Evolutionary conservation across 169 alveolate species (phyloP).

Genomic region (Eimeria brunetti): DNA sequence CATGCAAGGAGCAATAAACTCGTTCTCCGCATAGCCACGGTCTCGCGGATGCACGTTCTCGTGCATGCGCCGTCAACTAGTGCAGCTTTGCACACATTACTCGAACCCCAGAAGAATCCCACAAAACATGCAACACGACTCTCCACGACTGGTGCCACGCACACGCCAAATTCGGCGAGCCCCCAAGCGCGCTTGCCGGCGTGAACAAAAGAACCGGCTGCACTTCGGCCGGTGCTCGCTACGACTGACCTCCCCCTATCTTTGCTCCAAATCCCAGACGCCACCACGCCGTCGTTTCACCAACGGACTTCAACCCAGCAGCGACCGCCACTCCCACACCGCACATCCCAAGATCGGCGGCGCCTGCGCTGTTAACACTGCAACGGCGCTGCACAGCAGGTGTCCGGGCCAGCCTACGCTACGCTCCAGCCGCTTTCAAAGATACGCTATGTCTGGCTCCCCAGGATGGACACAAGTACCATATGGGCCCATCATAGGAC

Average conservation of each 20-base stretch:
- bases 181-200: not conserved
- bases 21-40: not conserved
- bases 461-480: too few species aligned
- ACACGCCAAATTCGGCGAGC: not conserved
- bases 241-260: not conserved
- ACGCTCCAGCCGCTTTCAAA: too few species aligned
- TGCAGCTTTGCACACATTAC: not conserved
- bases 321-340: not conserved
- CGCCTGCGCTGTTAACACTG: not conserved
- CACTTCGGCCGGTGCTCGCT: not conserved
- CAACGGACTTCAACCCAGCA: not conserved
- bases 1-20: too few species aligned
- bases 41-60: not conserved
- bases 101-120: not conserved
- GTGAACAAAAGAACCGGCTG: not conserved
- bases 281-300: not conserved
- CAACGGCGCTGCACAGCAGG: not conserved
- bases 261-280: not conserved
- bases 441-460: too few species aligned
- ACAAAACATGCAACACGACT: not conserved
- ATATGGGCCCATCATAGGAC: too few species aligned
- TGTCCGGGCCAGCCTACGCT: not conserved
- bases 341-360: not conserved
- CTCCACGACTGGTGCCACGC: not conserved
- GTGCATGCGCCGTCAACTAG: not conserved